Evolutionary conservation across 108 stramenopile genomes (phyloP), one percentile per base, ranked within the genome.

Genomic region (Pseudonitzschia pungens): DNA sequence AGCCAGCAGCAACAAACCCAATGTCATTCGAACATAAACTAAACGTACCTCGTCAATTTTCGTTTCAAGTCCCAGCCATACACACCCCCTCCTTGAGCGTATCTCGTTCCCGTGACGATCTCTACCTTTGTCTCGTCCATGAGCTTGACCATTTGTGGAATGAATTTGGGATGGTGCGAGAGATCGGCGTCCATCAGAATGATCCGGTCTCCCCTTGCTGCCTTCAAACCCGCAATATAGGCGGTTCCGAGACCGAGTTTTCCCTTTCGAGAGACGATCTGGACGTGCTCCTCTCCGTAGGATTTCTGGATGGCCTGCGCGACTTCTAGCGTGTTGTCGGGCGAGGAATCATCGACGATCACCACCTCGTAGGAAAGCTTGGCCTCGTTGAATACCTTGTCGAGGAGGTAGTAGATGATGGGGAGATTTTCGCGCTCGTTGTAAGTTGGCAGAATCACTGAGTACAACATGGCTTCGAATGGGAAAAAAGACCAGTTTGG

Each of bases 141-240:
- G 12, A 85, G 59, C 26, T 71, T 31, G 42, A 96, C 89, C 94
- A 98, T 92, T 64, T 96, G 68, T 11, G 96, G 94, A 60, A 98
- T 98, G 71, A 90, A 92, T 78, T 96, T 98, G 10, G 98, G 97
- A 81, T 99, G 99, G 78, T 99, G 99, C 43, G 87, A 89, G 69
- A 99, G 72, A 73, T 99, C 99, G 0, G 98, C 99, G 78, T 99
- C 99, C 98, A 99, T 98, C 21, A 99, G 78, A 55, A 99, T 76
- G 54, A 98, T 95, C 44, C 92, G 84, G 24, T 95, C 81, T 14
- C 97, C 96, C 40, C 86, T 91, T 42, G 80, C 85, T 22, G 55
- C 73, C 65, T 92, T 86, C 33, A 98, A 78, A 21, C 94, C 98
- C 42, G 93, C 97, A 33, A 89, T 82, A 79, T 99, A 99, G 20